Evolutionary conservation across 2,329 filamentous ascomycete genomes (phyloP), one percentile per base, ranked within the genome.

Genomic region (Mollisiaceae sp.): DNA sequence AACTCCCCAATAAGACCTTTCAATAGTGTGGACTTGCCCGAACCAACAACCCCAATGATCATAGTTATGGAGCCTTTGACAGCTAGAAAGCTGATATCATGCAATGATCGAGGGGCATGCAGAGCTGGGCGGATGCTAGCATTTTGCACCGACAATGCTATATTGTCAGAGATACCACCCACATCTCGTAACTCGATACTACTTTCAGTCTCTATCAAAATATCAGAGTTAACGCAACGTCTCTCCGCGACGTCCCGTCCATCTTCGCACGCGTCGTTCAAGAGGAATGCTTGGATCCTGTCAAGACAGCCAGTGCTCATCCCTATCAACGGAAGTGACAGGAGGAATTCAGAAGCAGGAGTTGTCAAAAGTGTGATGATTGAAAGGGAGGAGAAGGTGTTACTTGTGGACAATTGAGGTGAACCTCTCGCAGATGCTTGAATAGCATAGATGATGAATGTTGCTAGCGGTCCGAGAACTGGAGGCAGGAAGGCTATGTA

Each of bases 31-130:
- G 70, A 72, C 45, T 77, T 77, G n/a, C 76, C 75, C 4, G 70
- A 74, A 1, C 73, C 75, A 20, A 77, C 72, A 2, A 72, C 70
- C 11, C 75, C 76, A 27, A 74, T 66, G 22, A 77, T 60, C 66
- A 75, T 72, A 9, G 69, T 71, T 8, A 72, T 68, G 1, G 64
- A 63, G 14, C 59, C 64, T 50, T 50, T 56, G 12, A 50, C 12
- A 22, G 64, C 54, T 8, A 62, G 4, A 41, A 70, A 59, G 24
- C 52, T 60, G 14, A 67, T 57, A 22, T 67, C 56, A 4, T 62
- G 55, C 6, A 70, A 35, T 39, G 54, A 43, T 32, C 41, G 24
- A 15, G 50, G 22, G 1, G 63, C 27, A 15, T 52, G 22, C 36
- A 35, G 9, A 5, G 63, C 60, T 5, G 63, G 63, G 18, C 55